These are phyloP conservation scores for Fraxinus americana DNA, from an alignment of 257 asterid genomes.

Conservation along the genomic window DNA sequence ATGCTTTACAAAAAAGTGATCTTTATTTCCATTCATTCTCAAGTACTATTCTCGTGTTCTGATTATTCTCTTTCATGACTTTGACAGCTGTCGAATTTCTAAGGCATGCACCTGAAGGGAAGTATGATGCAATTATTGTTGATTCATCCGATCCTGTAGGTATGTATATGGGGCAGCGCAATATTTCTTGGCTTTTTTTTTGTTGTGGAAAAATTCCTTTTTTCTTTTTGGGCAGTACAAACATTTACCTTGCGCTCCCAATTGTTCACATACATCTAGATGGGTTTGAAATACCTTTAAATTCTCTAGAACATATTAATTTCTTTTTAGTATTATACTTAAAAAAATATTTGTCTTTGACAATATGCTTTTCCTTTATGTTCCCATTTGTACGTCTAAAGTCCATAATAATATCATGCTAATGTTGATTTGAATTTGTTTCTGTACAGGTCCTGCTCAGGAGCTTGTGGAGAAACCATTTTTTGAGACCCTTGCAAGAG, in stretches of 20 bases:
- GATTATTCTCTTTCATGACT: conserved; percentile 13
- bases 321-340: neutral
- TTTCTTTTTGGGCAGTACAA: neutral
- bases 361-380: neutral
- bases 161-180: conserved; percentile 36
- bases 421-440: neutral
- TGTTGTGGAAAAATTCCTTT: neutral
- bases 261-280: neutral
- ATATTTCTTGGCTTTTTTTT: neutral
- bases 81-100: conserved; percentile 80
- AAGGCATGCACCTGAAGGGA: conserved; percentile 65
- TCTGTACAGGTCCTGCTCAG: conserved; percentile 79
- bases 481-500: conserved; percentile 79
- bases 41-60: conserved; percentile 3
- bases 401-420: neutral
- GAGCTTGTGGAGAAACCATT: conserved; percentile 96
- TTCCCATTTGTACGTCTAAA: neutral
- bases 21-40: neutral
- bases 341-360: neutral
- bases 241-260: neutral
- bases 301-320: neutral
- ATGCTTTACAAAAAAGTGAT: neutral
- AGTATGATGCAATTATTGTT: conserved; percentile 87
- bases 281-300: neutral
- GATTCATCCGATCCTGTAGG: conserved; percentile 99